A percentile compares a stretch with the other conserved stretches of the same genome.
Conservation (phyloP, 495 filamentous ascomycete genomes). For the Xylaria longipes region DNA sequence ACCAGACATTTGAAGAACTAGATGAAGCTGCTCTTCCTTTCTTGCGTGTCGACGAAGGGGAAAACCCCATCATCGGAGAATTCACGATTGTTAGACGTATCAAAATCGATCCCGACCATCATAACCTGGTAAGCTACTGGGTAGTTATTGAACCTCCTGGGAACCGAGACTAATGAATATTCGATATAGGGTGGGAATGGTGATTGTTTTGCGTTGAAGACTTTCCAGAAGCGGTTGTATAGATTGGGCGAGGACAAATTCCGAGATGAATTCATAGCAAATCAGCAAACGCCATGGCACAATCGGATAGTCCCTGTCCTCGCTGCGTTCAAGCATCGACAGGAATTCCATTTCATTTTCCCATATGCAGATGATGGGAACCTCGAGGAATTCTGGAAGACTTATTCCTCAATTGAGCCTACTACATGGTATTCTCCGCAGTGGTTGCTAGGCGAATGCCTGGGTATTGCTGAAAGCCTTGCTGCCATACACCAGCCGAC, state of each 20-base stretch:
- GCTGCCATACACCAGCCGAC: background rate
- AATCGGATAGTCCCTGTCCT: constrained; percentile 20
- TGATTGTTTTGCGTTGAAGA: constrained; percentile 20
- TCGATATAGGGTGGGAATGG: background rate
- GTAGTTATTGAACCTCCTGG: background rate
- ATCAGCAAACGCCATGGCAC: constrained; percentile 8
- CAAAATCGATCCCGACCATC: background rate
- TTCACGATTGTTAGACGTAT: background rate
- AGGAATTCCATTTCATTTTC: constrained; percentile 12
- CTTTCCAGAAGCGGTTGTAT: background rate
- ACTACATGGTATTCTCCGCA: constrained; percentile 9
- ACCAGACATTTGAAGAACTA: background rate
- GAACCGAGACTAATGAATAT: background rate
- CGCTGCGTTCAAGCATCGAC: constrained; percentile 17
- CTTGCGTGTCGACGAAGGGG: background rate
- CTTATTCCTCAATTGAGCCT: background rate
- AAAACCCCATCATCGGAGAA: background rate
- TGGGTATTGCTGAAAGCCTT: constrained; percentile 10
- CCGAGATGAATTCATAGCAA: constrained; percentile 7
- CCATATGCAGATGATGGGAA: constrained; percentile 22
- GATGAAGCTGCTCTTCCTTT: constrained; percentile 6
- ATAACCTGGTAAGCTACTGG: background rate
- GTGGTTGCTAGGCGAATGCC: constrained; percentile 10
- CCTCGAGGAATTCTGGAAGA: constrained; percentile 15
- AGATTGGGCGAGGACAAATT: background rate